phyloP scores from a whole-genome alignment of 768 basidiomycete species.

The Agaricus sinodeliciosus region DNA sequence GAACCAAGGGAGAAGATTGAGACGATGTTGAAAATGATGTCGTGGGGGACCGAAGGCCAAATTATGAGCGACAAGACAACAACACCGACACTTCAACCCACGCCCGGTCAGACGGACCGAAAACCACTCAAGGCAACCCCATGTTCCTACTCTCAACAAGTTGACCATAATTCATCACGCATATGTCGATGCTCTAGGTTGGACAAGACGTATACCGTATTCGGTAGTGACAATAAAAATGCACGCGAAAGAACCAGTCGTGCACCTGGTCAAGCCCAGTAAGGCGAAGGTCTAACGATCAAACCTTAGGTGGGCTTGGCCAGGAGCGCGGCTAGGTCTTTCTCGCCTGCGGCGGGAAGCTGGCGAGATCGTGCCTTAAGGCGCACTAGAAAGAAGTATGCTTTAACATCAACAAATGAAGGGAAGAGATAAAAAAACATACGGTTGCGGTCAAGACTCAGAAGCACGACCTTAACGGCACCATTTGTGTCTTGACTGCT shows the following conservation, averaged over 20 bases:
- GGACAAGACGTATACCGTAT: neutral
- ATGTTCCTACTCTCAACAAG: neutral
- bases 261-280: neutral
- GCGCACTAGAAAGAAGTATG: conserved; percentile 50
- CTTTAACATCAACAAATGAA: conserved; percentile 9
- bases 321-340: conserved; percentile 72
- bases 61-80: too few relatives aligned
- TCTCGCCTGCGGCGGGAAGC: conserved; percentile 79
- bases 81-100: neutral
- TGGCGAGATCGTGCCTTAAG: conserved; percentile 86
- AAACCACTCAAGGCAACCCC: neutral
- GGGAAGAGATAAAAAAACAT: conserved; percentile 25
- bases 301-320: conserved; percentile 20
- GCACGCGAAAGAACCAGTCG: neutral
- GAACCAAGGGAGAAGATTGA: neutral
- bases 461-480: conserved; percentile 78
- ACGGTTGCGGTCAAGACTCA: conserved; percentile 92
- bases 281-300: neutral
- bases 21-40: too few relatives aligned
- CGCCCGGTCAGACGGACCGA: neutral
- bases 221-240: neutral
- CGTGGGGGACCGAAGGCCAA: too few relatives aligned
- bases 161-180: neutral
- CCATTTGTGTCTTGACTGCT: conserved; percentile 30
- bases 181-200: neutral